phyloP scores from a whole-genome alignment of 495 filamentous ascomycete genomes.

The Bacidia rubella region DNA sequence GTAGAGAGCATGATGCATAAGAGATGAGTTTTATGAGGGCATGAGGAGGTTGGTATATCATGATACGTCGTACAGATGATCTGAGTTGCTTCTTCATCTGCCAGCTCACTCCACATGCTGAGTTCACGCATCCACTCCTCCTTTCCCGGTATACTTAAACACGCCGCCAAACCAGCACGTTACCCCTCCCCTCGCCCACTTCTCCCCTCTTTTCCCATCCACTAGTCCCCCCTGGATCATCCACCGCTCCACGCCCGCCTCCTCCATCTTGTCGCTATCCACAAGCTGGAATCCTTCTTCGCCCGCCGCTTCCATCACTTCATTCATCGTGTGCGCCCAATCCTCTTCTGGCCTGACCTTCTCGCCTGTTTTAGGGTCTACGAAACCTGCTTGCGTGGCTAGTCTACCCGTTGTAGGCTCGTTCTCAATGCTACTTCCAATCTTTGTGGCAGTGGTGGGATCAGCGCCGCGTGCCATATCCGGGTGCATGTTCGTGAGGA shows the following conservation, averaged over 20 bases:
- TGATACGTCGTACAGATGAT: too few species aligned
- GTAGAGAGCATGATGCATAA: neutral
- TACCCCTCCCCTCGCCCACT: neutral
- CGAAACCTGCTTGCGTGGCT: conserved; percentile 1
- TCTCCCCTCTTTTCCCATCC: neutral
- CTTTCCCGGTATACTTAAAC: neutral
- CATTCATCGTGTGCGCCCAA: conserved; percentile 1
- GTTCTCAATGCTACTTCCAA: neutral
- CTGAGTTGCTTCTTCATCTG: too few species aligned
- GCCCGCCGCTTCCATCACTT: neutral
- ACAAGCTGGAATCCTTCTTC: neutral
- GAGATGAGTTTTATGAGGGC: neutral
- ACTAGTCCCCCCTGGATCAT: conserved; percentile 2
- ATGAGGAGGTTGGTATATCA: neutral
- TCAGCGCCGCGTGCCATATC: conserved; percentile 3
- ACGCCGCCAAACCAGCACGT: conserved; percentile 5
- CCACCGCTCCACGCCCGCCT: conserved; percentile 1
- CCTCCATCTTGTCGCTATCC: neutral
- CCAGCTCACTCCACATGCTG: neutral
- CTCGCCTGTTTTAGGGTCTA: neutral
- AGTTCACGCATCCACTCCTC: neutral
- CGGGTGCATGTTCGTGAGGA: conserved; percentile 5
- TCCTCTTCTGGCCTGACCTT: neutral
- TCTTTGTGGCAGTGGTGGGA: neutral
- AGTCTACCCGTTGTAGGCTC: neutral